Evolutionary conservation across 192 early-diverging fungal species (phyloP).

Genomic region (Mortierella hygrophila): DNA sequence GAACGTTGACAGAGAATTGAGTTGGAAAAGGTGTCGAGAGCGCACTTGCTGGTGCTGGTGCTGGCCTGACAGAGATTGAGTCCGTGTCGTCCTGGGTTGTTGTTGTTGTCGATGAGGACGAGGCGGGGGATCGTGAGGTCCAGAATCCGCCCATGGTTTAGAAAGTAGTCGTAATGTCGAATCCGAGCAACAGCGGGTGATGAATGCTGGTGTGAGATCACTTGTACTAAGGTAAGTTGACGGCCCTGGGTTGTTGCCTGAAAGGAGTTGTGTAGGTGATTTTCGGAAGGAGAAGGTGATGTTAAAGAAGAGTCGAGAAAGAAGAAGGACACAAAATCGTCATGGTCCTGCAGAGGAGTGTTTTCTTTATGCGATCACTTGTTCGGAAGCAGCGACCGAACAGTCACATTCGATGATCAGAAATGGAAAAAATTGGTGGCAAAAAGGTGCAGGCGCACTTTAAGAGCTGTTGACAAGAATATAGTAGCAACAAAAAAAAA

Average conservation of each 20-base stretch:
- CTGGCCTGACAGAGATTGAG: conserved; percentile 28
- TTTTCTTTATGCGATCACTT: background rate
- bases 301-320: background rate
- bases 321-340: background rate
- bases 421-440: background rate
- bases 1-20: background rate
- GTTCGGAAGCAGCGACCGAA: background rate
- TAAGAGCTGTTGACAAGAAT: too few species aligned
- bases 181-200: background rate
- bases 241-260: background rate
- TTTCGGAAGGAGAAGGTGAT: background rate
- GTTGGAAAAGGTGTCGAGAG: conserved; percentile 35
- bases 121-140: conserved; percentile 18
- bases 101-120: conserved; percentile 10
- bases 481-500: background rate
- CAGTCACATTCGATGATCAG: background rate
- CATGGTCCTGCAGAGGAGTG: background rate
- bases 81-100: conserved; percentile 1
- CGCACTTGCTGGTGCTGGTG: conserved; percentile 27
- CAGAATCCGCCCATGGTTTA: conserved; percentile 49
- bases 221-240: background rate
- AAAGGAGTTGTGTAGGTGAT: background rate
- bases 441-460: background rate
- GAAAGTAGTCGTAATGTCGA: background rate
- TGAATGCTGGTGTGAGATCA: background rate